These are phyloP conservation scores for Ceratocystis eucalypticola DNA, from an alignment of 2,329 filamentous ascomycete genomes.

Conservation along the genomic window DNA sequence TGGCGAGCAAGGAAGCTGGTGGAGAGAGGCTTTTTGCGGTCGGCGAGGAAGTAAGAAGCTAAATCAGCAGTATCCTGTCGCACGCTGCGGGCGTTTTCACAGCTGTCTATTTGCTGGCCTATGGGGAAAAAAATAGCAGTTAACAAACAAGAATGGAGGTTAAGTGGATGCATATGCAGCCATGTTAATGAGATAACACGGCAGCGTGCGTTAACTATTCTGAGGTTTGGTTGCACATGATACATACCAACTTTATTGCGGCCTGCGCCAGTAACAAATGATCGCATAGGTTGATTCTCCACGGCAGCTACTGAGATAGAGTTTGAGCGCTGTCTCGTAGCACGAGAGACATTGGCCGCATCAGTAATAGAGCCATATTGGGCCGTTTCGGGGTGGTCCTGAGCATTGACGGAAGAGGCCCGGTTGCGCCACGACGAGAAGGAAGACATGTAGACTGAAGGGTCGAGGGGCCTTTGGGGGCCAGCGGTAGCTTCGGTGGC, in stretches of 20 bases:
- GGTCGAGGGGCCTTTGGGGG: not conserved
- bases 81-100: constrained; percentile 63
- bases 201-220: not conserved
- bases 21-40: constrained; percentile 32
- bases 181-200: constrained; percentile 1
- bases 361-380: constrained; percentile 22
- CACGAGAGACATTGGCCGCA: not conserved
- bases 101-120: constrained; percentile 45
- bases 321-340: constrained; percentile 22
- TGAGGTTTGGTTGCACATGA: constrained; percentile 26
- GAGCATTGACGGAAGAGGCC: constrained; percentile 21
- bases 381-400: constrained; percentile 15
- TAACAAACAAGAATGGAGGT: not conserved
- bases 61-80: constrained; percentile 79
- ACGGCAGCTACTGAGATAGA: constrained; percentile 27
- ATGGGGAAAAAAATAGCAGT: not conserved
- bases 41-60: constrained; percentile 65
- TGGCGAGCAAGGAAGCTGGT: constrained; percentile 23
- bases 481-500: too few species aligned
- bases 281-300: constrained; percentile 45
- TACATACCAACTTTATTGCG: constrained; percentile 44
- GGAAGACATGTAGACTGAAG: constrained; percentile 16
- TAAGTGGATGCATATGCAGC: not conserved
- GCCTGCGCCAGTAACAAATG: constrained; percentile 54
- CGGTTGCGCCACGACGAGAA: constrained; percentile 38